phyloP scores from a whole-genome alignment of 352 stramenopile genomes.

The Aphanomyces invadans region DNA sequence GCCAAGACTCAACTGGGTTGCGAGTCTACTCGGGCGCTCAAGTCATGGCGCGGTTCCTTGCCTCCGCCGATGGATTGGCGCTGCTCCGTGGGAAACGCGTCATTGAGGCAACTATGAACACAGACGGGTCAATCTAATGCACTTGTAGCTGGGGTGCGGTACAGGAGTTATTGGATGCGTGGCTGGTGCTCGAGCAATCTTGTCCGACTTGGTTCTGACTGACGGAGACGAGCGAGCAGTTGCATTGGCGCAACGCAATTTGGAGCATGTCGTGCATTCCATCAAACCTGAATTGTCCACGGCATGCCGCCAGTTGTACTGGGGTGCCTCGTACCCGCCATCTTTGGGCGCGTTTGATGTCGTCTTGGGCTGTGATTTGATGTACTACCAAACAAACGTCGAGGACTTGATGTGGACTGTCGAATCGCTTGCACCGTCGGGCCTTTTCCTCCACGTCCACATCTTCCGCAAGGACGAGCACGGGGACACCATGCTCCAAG shows the following conservation, averaged over 20 bases:
- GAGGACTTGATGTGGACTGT: conserved; percentile 5
- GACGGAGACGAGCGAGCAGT: conserved; percentile 10
- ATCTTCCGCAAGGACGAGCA: conserved; percentile 20
- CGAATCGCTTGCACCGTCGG: background rate
- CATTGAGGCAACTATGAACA: background rate
- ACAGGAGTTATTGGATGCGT: conserved; percentile 9
- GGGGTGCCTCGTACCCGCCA: background rate
- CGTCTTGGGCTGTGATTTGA: conserved; percentile 17
- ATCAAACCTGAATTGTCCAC: background rate
- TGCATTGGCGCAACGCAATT: conserved; percentile 7
- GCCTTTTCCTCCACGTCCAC: conserved; percentile 12
- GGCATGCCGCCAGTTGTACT: background rate
- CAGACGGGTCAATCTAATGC: background rate
- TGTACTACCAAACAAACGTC: conserved; percentile 21
- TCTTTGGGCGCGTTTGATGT: conserved; percentile 1
- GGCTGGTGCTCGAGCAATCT: background rate
- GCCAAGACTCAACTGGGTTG: conserved; percentile 3
- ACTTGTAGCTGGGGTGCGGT: conserved; percentile 11
- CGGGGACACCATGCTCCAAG: background rate
- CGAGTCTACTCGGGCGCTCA: conserved; percentile 19
- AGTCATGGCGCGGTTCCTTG: conserved; percentile 16
- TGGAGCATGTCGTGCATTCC: background rate
- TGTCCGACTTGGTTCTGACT: background rate
- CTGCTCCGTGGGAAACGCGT: conserved; percentile 1
- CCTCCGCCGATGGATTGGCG: background rate